Percentiles rank a stretch among this genome's conserved stretches.
Evolutionary conservation across 1,284 basidiomycete species (phyloP).

Genomic region (Apiotrichum gracile): DNA sequence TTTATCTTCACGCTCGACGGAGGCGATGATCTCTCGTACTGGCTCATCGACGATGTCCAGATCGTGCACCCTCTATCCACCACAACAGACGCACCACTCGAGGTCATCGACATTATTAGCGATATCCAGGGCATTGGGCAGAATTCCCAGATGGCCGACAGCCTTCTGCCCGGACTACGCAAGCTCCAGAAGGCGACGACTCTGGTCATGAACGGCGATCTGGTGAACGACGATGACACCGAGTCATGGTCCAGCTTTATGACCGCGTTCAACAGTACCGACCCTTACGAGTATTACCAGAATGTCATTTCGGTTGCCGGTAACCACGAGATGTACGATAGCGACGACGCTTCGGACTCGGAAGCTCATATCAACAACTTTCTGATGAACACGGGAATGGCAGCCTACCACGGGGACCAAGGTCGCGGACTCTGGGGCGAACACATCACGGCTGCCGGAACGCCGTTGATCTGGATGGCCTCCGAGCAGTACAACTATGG

Average conservation of each 20-base stretch:
- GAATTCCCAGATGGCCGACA: neutral
- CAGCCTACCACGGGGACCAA: neutral
- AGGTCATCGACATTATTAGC: constrained; percentile 4
- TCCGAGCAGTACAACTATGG: neutral
- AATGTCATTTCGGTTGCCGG: neutral
- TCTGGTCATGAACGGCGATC: constrained; percentile 7
- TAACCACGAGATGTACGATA: constrained; percentile 5
- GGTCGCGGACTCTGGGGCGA: constrained; percentile 4
- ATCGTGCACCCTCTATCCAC: neutral
- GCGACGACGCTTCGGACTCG: neutral
- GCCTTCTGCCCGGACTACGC: neutral
- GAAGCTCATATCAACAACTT: constrained; percentile 1
- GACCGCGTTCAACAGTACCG: neutral
- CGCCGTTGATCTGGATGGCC: constrained; percentile 4
- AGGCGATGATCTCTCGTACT: neutral
- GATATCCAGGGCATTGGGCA: constrained; percentile 2
- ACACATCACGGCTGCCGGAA: neutral
- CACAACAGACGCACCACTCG: neutral
- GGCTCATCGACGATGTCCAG: constrained; percentile 6
- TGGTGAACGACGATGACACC: neutral
- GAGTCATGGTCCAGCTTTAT: neutral
- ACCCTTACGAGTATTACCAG: neutral
- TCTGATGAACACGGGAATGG: neutral
- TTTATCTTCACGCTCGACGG: constrained; percentile 1
- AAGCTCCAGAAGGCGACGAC: neutral